Percentiles rank a stretch among this genome's conserved stretches.
phyloP scores from a whole-genome alignment of 2,329 filamentous ascomycete species.

The Colletotrichum gloeosporioides region DNA sequence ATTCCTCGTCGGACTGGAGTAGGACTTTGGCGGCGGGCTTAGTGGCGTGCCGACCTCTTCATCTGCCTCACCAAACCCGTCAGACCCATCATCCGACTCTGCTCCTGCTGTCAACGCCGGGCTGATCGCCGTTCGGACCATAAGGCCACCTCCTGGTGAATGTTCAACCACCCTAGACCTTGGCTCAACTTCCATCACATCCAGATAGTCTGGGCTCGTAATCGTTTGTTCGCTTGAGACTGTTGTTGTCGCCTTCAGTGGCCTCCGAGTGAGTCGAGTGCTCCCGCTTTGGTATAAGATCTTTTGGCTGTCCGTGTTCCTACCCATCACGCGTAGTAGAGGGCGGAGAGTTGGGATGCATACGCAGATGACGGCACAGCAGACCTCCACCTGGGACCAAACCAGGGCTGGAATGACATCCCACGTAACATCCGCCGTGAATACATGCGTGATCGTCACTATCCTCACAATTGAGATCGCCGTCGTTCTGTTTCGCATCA shows the following conservation, averaged over 20 bases:
- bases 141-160: neutral
- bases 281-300: neutral
- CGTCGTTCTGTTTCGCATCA: neutral
- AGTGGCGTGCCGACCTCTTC: constrained; percentile 7
- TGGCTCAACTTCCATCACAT: neutral
- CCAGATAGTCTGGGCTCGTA: neutral
- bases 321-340: neutral
- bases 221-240: constrained; percentile 5
- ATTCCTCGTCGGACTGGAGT: neutral
- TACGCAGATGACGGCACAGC: constrained; percentile 7
- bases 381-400: constrained; percentile 10
- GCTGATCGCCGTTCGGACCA: neutral
- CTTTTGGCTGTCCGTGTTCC: neutral
- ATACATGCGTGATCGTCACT: neutral
- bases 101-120: neutral
- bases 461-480: constrained; percentile 12
- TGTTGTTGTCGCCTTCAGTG: neutral
- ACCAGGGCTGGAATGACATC: constrained; percentile 1
- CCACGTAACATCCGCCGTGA: constrained; percentile 7
- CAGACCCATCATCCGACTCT: constrained; percentile 5
- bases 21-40: constrained; percentile 12
- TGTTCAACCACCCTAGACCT: neutral
- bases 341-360: constrained; percentile 18
- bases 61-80: neutral
- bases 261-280: neutral